These are phyloP conservation scores for Tilletia walkeri DNA, from an alignment of 1,284 basidiomycete species.

Conservation along the genomic window DNA sequence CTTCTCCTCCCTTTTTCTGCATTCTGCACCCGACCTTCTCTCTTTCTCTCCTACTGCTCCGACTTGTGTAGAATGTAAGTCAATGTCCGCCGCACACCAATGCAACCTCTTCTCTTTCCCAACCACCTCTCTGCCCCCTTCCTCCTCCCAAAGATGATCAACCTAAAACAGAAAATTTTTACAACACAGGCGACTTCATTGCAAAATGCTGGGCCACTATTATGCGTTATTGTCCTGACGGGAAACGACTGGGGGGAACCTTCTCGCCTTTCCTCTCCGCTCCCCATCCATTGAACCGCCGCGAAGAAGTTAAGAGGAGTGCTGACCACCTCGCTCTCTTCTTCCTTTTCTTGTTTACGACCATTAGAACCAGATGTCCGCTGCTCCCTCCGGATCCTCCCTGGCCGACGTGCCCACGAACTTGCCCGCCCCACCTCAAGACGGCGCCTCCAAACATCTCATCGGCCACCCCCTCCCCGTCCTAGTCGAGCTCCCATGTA, in stretches of 20 bases:
- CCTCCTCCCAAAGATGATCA: not conserved
- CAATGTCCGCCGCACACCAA: not conserved
- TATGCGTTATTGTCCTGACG: conserved; percentile 16
- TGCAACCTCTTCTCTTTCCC: not conserved
- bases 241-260: too few relatives aligned
- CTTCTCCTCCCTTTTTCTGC: not conserved
- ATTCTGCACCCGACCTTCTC: not conserved
- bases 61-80: too few relatives aligned
- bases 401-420: conserved; percentile 9
- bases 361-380: not conserved
- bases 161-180: not conserved
- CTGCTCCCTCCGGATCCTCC: conserved; percentile 17
- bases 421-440: conserved; percentile 18
- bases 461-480: conserved; percentile 49
- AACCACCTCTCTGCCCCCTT: not conserved
- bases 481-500: conserved; percentile 31
- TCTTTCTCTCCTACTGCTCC: not conserved
- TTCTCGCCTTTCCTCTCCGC: too few relatives aligned
- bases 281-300: not conserved
- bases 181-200: conserved; percentile 6
- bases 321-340: not conserved
- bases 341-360: conserved; percentile 1
- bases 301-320: not conserved
- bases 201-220: conserved; percentile 9
- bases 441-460: conserved; percentile 42